Base-by-base conservation (phyloP, 306 rosid species). In the Begonia fuchsioides region DNA sequence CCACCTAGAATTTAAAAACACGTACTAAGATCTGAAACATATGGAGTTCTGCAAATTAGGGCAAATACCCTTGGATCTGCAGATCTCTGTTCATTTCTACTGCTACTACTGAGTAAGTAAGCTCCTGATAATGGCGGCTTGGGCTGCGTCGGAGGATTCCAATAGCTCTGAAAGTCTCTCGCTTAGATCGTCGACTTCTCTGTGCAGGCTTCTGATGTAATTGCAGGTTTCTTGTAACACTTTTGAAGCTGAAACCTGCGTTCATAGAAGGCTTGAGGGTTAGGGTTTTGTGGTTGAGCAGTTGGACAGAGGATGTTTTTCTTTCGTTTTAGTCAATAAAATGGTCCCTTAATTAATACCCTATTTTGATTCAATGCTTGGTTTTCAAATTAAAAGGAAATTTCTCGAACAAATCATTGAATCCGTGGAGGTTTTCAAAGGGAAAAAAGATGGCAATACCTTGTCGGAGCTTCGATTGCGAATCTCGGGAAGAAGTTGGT, bases 401-500 rank as follows among this genome's bases (percentile, higher is more conserved):
- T 26, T 26, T 26, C 35, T 4, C 35, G 35, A 26, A n/a, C n/a
- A 26, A 6, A 4, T 4, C 35, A 4, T 26, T n/a, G n/a, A n/a
- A n/a, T n/a, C n/a, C n/a, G n/a, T n/a, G n/a, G n/a, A n/a, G n/a
- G n/a, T n/a, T n/a, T n/a, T n/a, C n/a, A n/a, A n/a, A n/a, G n/a
- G n/a, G n/a, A n/a, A n/a, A n/a, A n/a, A n/a, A n/a, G n/a, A 26
- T 26, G 35, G 8, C n/a, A n/a, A 1, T 45, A 85, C 98, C 98
- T 75, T 92, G 72, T 85, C 98, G 10, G 98, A 82, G 19, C 60
- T 74, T 38, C 75, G 58, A 12, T 77, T 61, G 3, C 94, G 94
- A 75, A 92, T 82, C 81, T 92, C 96, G 2, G 98, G 96, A 50
- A 92, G 92, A 63, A 92, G 94, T 38, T 85, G 96, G 26, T 85